Conservation (phyloP, 345 rosid genomes). For the Excoecaria agallocha region DNA sequence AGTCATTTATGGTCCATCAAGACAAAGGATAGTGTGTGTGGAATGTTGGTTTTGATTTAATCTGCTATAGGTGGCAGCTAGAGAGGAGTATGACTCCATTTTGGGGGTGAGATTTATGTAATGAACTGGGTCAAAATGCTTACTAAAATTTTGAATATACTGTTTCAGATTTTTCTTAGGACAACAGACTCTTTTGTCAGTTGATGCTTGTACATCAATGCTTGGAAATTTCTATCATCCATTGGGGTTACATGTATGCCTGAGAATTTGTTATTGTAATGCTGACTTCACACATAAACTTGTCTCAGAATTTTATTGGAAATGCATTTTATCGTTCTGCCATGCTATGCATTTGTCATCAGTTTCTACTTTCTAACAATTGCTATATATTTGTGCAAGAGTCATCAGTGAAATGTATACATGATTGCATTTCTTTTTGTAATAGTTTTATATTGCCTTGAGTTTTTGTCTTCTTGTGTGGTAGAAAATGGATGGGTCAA, state of each 20-base stretch:
- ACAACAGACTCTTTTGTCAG: not conserved
- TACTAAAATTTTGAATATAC: not conserved
- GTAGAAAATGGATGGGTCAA: slow-evolving; percentile 49
- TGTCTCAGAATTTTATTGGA: not conserved
- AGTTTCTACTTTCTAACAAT: not conserved
- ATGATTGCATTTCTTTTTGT: slow-evolving; percentile 3
- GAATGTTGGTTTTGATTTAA: not conserved
- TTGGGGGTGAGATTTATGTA: not conserved
- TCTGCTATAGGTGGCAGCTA: not conserved
- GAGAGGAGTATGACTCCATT: not conserved
- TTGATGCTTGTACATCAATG: not conserved
- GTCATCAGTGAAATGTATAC: not conserved
- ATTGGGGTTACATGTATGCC: not conserved
- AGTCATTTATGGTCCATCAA: not conserved
- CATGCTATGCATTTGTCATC: not conserved
- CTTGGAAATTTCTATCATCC: slow-evolving; percentile 1
- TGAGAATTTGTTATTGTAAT: not conserved
- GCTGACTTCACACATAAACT: not conserved
- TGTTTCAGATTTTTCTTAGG: not conserved
- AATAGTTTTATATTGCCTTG: not conserved
- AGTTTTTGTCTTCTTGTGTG: not conserved
- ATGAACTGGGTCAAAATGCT: not conserved
- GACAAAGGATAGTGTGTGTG: not conserved
- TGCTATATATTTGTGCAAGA: not conserved
- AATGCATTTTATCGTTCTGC: not conserved